Base-by-base conservation (phyloP, 2,329 filamentous ascomycete species). In the Atkinsonella hypoxylon region DNA sequence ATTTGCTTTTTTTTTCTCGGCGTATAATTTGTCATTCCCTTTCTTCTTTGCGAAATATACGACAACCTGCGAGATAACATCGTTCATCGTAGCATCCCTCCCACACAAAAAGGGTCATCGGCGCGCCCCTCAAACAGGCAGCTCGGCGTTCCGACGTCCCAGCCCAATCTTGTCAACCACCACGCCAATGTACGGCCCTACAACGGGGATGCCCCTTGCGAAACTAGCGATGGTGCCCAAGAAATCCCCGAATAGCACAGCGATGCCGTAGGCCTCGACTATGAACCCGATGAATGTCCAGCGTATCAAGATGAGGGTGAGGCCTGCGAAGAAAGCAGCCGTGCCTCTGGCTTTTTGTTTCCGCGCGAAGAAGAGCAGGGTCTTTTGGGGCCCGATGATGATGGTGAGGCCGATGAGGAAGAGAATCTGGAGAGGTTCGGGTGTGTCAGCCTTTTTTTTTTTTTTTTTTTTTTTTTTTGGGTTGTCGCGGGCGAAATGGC, bases 391-490 rank as follows among this genome's bases (percentile, higher is more conserved):
- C 42, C 93, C 93, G 70, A 98, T 95, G 61, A 97, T 94, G 53
- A 97, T 85, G 31, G 90, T 95, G 26, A 98, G 81, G 67, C 93
- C 93, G 72, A 95, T 88, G 50, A 98, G 81, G 77, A 98, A 97
- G 67, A 98, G 89, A 68, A 98, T 94, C 89, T 95, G 53, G n/a
- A 5, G 1, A 4, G 26, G 3, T 18, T 30, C 18, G 11, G 51
- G 52, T 51, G 52, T 44, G 48, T 54, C 48, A 55, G 52, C 54
- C 17, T 39, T 51, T 17, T n/a, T 40, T 47, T 13, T n/a, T n/a
- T n/a, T n/a, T 40, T 51, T 38, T 18, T 48, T 49, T 49, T 51
- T 47, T 53, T 52, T 52, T 53, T 48, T 56, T 47, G 56, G 51
- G 15, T 26, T 51, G 47, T 54, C 30, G 48, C 38, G 44, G n/a